Evolutionary conservation across 306 rosid genomes (phyloP).

Genomic region (Prunus mume): DNA sequence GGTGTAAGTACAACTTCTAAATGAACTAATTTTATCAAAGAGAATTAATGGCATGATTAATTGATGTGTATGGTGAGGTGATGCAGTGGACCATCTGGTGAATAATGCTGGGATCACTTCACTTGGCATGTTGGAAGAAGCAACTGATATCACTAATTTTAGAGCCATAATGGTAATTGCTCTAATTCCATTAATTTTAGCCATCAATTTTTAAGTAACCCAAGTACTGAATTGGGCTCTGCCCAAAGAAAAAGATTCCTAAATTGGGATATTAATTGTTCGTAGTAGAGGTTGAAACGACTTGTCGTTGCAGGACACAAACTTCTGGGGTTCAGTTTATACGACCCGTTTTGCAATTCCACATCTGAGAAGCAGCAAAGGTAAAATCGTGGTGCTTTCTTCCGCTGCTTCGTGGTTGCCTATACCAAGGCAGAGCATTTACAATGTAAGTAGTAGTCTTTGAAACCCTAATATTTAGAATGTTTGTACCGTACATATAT

Average conservation of each 20-base stretch:
- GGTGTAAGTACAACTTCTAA: slow-evolving; percentile 27
- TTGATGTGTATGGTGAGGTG: neutral
- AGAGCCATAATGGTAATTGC: slow-evolving; percentile 56
- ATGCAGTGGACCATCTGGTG: slow-evolving; percentile 79
- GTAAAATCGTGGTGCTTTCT: slow-evolving; percentile 63
- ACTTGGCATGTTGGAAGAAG: slow-evolving; percentile 47
- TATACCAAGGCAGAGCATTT: slow-evolving; percentile 49
- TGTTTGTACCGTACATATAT: neutral
- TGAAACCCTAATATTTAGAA: neutral
- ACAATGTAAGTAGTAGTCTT: slow-evolving; percentile 34
- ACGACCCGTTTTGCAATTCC: slow-evolving; percentile 53
- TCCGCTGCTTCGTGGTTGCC: slow-evolving; percentile 65
- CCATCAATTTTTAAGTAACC: no score
- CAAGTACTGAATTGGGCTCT: no score
- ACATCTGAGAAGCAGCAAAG: slow-evolving; percentile 46
- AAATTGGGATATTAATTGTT: no score
- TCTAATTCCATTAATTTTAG: neutral
- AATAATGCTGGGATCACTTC: slow-evolving; percentile 56
- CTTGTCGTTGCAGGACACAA: slow-evolving; percentile 45
- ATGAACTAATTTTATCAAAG: no score
- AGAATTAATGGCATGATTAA: neutral
- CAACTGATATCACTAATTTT: slow-evolving; percentile 39
- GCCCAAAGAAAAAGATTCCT: no score
- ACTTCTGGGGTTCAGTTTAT: slow-evolving; percentile 76
- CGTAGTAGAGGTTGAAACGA: no score